Evolutionary conservation across 2,329 filamentous ascomycete species (phyloP).

Genomic region (Sporothrix brasiliensis): DNA sequence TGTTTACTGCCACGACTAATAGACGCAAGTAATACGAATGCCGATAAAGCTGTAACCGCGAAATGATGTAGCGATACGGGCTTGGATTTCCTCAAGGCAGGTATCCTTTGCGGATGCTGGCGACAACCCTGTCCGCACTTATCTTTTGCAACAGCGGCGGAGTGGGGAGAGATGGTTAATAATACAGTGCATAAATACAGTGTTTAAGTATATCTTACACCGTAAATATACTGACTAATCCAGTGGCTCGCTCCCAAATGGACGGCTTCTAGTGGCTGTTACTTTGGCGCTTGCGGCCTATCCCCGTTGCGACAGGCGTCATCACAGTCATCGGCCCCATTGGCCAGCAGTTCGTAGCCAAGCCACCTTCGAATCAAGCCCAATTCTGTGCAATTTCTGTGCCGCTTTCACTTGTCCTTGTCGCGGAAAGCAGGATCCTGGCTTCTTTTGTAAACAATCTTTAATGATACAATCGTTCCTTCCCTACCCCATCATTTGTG

Average conservation of each 20-base stretch:
- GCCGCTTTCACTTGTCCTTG: constrained; percentile 12
- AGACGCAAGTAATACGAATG: constrained; percentile 17
- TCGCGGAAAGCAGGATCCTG: constrained; percentile 17
- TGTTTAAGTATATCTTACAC: not conserved
- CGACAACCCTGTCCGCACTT: constrained; percentile 26
- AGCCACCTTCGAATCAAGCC: constrained; percentile 6
- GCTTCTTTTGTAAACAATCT: constrained; percentile 22
- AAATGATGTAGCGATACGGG: constrained; percentile 1
- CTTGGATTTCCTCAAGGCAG: not conserved
- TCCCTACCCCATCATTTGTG: not conserved
- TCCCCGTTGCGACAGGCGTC: constrained; percentile 19
- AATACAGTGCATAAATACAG: not conserved
- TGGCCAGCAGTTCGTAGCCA: constrained; percentile 21
- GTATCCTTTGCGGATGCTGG: constrained; percentile 16
- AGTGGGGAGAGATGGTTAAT: not conserved
- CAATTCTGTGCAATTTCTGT: constrained; percentile 12
- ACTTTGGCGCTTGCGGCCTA: constrained; percentile 7
- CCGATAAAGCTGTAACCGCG: constrained; percentile 27
- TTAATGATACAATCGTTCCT: not conserved
- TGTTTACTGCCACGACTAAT: constrained; percentile 1
- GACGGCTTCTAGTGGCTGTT: not conserved
- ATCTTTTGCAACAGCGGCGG: constrained; percentile 1
- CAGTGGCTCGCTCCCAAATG: not conserved
- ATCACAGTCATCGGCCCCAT: constrained; percentile 24
- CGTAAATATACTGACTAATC: constrained; percentile 15